phyloP scores from a whole-genome alignment of 1,139 yeast species.

The Blastobotrys apis region DNA sequence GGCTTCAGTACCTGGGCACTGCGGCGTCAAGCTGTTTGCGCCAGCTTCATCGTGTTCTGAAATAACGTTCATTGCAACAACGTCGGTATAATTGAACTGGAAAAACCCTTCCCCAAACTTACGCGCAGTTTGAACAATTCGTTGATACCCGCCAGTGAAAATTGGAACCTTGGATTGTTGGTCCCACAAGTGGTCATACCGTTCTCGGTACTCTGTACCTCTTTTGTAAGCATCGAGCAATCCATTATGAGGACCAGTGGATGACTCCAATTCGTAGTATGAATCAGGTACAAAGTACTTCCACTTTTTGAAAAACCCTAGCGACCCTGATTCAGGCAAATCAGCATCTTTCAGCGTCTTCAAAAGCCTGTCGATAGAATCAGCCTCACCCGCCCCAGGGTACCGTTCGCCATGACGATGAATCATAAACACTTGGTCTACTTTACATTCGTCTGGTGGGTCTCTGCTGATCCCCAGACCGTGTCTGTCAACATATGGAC shows the following conservation, averaged over 20 bases:
- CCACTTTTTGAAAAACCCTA: constrained; percentile 40
- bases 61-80: constrained; percentile 37
- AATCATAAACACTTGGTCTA: constrained; percentile 60
- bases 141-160: constrained; percentile 39
- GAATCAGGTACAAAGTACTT: constrained; percentile 32
- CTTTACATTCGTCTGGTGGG: constrained; percentile 48
- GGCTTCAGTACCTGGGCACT: constrained; percentile 17
- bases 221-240: constrained; percentile 28
- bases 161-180: constrained; percentile 35
- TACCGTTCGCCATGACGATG: constrained; percentile 72
- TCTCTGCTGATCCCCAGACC: constrained; percentile 38
- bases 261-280: constrained; percentile 30
- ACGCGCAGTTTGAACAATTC: constrained; percentile 40
- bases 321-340: constrained; percentile 34
- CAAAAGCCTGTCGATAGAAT: constrained; percentile 6
- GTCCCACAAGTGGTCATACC: constrained; percentile 39
- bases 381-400: constrained; percentile 37
- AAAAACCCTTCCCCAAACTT: constrained; percentile 43
- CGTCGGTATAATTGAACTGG: constrained; percentile 36
- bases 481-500: constrained; percentile 13
- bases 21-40: constrained; percentile 41
- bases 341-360: constrained; percentile 9
- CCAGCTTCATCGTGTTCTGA: constrained; percentile 39
- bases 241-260: constrained; percentile 39
- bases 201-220: constrained; percentile 35